Evolutionary conservation across 352 stramenopile species (phyloP), one percentile per base, ranked within the genome.

Genomic region (Globisporangium orthogonon): DNA sequence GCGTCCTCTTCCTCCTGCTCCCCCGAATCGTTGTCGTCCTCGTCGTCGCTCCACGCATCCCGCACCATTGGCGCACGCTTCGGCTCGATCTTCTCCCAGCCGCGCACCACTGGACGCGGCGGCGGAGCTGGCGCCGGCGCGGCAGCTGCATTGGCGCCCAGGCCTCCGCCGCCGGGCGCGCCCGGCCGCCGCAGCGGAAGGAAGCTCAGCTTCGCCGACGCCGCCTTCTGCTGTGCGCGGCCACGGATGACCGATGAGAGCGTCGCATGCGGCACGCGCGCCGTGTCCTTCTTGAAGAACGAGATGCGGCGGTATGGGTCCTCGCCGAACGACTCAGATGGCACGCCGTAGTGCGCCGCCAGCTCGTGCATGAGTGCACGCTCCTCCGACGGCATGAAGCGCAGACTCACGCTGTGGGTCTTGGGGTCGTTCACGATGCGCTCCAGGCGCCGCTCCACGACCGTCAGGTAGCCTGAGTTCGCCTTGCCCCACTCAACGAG

Each of bases 21-120:
- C 1, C 45, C 58, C 44, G 52, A 54, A 0, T 54, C 46, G 2
- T 41, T 30, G 15, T 1, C 47, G 30, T 57, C 58, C 41, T 90
- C 82, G 17, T 91, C 83, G 39, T 93, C 80, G 63, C 83, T 93
- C 83, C 83, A 93, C 0, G 83, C 81, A 60, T 93, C 83, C 2
- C 61, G 66, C 39, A 89, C 55, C 54, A 77, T 65, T 5, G 73
- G 71, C 9, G 62, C 54, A 29, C 68, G 69, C 11, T 65, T 69
- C 55, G 69, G 72, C 35, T 76, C 65, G 18, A 91, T 88, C 52
- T 75, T 83, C 51, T 93, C 83, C 83, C 83, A 93, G 6, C 83
- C 83, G 35, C 83, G 74, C 4, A 56, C 45, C 37, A 69, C 58
- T 14, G 67, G 60, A 4, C 59, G 63, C 37, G 59, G 71, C 1